A percentile compares a stretch with the other conserved stretches of the same genome.
Conservation (phyloP, 768 basidiomycete species). For the Termitomyces sp. region DNA sequence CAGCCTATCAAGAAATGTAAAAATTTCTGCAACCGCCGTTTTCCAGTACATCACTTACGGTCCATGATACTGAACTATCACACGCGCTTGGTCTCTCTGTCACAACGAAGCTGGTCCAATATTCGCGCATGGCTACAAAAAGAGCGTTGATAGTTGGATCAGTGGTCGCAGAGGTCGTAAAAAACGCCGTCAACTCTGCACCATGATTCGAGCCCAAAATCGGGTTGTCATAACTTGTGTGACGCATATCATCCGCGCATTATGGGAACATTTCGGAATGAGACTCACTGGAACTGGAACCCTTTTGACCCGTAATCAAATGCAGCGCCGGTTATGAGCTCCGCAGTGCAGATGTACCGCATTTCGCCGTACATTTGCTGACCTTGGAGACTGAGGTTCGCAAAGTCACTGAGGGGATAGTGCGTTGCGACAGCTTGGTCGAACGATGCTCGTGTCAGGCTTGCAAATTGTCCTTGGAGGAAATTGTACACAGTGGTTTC, state of each 20-base stretch:
- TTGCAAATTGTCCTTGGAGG: slow-evolving; percentile 33
- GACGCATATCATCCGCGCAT: background rate
- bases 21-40: background rate
- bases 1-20: slow-evolving; percentile 12
- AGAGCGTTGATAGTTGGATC: slow-evolving; percentile 23
- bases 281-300: slow-evolving; percentile 32
- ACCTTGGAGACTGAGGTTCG: slow-evolving; percentile 31
- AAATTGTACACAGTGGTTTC: slow-evolving; percentile 36
- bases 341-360: slow-evolving; percentile 38
- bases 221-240: slow-evolving; percentile 34
- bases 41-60: slow-evolving; percentile 16
- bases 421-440: slow-evolving; percentile 21
- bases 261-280: background rate
- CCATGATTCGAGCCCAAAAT: slow-evolving; percentile 31
- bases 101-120: slow-evolving; percentile 35
- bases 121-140: slow-evolving; percentile 32
- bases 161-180: slow-evolving; percentile 18
- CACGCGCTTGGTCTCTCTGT: slow-evolving; percentile 23
- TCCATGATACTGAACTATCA: slow-evolving; percentile 18
- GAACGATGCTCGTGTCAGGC: slow-evolving; percentile 24
- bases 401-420: slow-evolving; percentile 30
- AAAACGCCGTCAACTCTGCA: slow-evolving; percentile 33
- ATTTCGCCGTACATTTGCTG: slow-evolving; percentile 43
- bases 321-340: slow-evolving; percentile 26
- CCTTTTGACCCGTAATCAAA: slow-evolving; percentile 16